A percentile compares a stretch with the other conserved stretches of the same genome.
phyloP scores from a whole-genome alignment of 202 grass and related monocot species.

The Tripidium arundinaceum region DNA sequence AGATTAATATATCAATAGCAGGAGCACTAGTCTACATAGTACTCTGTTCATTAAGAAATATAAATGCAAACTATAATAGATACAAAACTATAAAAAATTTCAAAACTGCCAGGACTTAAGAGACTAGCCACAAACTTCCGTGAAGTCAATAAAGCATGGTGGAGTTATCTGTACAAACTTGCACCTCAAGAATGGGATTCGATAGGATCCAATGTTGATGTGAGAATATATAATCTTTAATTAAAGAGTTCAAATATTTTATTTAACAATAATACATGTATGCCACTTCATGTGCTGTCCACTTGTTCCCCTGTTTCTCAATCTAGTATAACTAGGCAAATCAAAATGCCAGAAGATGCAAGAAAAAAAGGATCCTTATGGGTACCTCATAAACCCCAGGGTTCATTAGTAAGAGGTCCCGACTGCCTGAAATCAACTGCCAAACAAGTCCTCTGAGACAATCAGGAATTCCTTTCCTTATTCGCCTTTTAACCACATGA shows the following conservation, averaged over 20 bases:
- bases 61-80: neutral
- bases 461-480: conserved; percentile 95
- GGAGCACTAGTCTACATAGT: neutral
- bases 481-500: conserved; percentile 87
- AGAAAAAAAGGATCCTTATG: neutral
- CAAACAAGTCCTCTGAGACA: conserved; percentile 96
- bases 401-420: conserved; percentile 83
- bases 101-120: neutral
- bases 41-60: neutral
- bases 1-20: neutral
- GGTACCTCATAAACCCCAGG: conserved; percentile 92
- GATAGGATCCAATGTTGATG: neutral
- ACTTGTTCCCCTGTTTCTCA: neutral
- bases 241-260: neutral
- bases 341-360: neutral
- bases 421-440: conserved; percentile 95
- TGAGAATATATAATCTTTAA: conserved; percentile 29
- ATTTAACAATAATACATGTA: neutral
- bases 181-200: neutral
- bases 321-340: neutral
- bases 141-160: neutral
- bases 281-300: neutral
- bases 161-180: neutral
- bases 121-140: neutral
- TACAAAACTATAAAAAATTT: neutral